Evolutionary conservation across 1,284 basidiomycete genomes (phyloP).

Genomic region (Tylopilus sp.): DNA sequence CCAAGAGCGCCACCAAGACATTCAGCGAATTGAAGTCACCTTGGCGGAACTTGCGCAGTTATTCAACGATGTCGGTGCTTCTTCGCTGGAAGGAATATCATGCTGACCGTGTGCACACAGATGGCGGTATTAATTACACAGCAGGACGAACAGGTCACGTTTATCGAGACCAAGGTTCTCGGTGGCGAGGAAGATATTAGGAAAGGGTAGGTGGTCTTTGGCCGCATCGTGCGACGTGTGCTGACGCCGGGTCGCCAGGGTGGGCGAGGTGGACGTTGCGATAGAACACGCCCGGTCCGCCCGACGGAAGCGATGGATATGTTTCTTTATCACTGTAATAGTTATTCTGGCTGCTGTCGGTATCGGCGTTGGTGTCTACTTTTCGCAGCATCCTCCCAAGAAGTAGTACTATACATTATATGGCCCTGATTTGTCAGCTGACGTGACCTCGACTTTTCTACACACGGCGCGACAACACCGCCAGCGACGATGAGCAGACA

Average conservation of each 20-base stretch:
- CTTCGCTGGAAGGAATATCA: not conserved
- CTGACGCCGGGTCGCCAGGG: slow-evolving; percentile 35
- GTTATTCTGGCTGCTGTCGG: slow-evolving; percentile 30
- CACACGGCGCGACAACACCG: slow-evolving; percentile 9
- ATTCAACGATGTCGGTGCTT: slow-evolving; percentile 68
- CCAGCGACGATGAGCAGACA: slow-evolving; percentile 27
- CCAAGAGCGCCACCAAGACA: slow-evolving; percentile 85
- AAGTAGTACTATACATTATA: not conserved
- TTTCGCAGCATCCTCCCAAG: slow-evolving; percentile 13
- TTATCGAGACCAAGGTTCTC: slow-evolving; percentile 58
- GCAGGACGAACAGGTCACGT: slow-evolving; percentile 70
- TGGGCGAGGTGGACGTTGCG: slow-evolving; percentile 66
- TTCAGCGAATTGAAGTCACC: slow-evolving; percentile 83
- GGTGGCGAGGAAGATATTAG: slow-evolving; percentile 65
- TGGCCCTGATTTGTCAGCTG: slow-evolving; percentile 7
- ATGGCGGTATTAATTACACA: slow-evolving; percentile 76
- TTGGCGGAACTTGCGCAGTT: slow-evolving; percentile 84
- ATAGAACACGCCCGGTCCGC: slow-evolving; percentile 64
- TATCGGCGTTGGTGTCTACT: slow-evolving; percentile 32
- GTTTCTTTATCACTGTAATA: slow-evolving; percentile 44
- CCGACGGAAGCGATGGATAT: slow-evolving; percentile 78
- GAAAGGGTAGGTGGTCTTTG: slow-evolving; percentile 52
- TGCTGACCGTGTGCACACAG: slow-evolving; percentile 35
- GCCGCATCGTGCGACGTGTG: not conserved
- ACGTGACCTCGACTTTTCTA: slow-evolving; percentile 27